Evolutionary conservation across 1,139 yeast species (phyloP), one percentile per base, ranked within the genome.

Genomic region (Suhomyces bolitotheri): DNA sequence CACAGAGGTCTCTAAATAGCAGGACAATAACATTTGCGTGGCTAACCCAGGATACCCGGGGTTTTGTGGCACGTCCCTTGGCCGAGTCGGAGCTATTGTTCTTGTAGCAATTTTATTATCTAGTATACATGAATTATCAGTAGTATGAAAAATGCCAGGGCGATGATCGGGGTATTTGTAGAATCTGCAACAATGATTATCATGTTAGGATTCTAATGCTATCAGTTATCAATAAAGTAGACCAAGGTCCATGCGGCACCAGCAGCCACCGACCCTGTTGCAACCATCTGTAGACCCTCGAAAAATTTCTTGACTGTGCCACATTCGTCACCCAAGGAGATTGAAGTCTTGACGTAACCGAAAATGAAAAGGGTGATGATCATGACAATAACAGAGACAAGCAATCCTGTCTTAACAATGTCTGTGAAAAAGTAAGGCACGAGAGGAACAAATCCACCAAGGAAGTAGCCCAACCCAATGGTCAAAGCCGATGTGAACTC

Each of bases 201-300:
- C 38, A 34, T 34, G 33, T n/a, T 14, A 15, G 15, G 25, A 9
- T 29, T 17, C 8, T 4, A n/a, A 31, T 25, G 29, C 33, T 10
- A 27, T 33, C 29, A 47, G 28, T 41, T 47, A 30, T 83, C 96
- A 45, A 89, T 81, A 45, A 82, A 64, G 56, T 81, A 83, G 29
- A 92, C 97, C 56, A 90, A 76, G 29, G 80, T 80, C 96, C 96
- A 92, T 14, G 98, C 97, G 16, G 95, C 87, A 6, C 96, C 95
- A 4, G 98, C 98, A 16, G 98, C 98, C 22, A 85, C 66, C 12
- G 97, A 95, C 27, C 98, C 98, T 34, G 88, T 90, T 14, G 84
- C 65, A 38, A 89, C 82, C 97, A 92, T 92, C 62, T 89, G 95
- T 27, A 84, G 38, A 34, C 97, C 97, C 58, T 89, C 96, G 31